Evolutionary conservation across 257 asterid genomes (phyloP).

Genomic region (Petrea volubilis): DNA sequence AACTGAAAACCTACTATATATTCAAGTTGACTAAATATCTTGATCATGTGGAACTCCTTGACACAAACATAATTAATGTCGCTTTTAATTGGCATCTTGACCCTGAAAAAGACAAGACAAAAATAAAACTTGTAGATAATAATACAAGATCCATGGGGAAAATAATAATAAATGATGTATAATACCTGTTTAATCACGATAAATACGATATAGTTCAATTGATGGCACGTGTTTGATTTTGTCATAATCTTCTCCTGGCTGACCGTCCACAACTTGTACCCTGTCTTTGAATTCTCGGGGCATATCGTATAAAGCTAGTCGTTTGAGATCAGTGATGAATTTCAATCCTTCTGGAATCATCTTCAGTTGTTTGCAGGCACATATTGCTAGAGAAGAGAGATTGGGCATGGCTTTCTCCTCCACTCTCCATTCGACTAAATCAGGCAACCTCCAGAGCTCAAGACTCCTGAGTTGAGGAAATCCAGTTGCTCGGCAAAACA

Average conservation of each 20-base stretch:
- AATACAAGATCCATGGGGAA: no score
- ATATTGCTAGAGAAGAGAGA: not conserved
- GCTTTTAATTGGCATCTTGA: no score
- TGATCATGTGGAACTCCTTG: no score
- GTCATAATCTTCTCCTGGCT: not conserved
- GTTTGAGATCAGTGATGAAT: not conserved
- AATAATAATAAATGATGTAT: no score
- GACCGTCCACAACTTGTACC: not conserved
- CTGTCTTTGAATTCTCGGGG: not conserved
- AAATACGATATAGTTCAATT: no score
- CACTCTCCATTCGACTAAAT: not conserved
- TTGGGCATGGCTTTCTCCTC: conserved; percentile 20
- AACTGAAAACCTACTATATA: no score
- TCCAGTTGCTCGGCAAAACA: not conserved
- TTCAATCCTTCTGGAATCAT: conserved; percentile 25
- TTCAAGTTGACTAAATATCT: no score
- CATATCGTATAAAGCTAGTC: not conserved
- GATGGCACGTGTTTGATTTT: not conserved
- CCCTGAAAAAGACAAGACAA: no score
- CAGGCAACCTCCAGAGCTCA: accelerated
- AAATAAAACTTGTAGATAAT: no score
- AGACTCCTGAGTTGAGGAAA: conserved; percentile 21
- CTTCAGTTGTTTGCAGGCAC: not conserved
- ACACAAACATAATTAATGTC: no score
- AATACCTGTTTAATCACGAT: no score